Evolutionary conservation across 2,329 filamentous ascomycete genomes (phyloP).

Genomic region (Tolypocladium ovalisporum): DNA sequence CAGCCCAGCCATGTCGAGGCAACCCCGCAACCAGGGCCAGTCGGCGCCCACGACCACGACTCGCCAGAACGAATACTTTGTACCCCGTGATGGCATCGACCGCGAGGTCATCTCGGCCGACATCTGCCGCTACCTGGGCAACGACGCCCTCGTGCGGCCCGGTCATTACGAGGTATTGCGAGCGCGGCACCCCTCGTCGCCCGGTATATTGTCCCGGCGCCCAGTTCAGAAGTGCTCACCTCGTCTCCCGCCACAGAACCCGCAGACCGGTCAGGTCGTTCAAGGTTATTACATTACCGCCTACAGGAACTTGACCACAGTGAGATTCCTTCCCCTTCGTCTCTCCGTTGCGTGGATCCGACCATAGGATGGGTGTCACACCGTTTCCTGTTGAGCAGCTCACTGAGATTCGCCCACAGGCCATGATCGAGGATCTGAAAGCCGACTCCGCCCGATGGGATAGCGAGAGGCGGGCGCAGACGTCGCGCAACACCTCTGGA

Average conservation of each 20-base stretch:
- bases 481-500: constrained; percentile 41
- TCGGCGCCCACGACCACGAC: constrained; percentile 25
- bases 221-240: neutral
- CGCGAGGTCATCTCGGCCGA: constrained; percentile 77
- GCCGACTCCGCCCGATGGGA: constrained; percentile 52
- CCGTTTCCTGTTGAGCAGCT: neutral
- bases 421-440: constrained; percentile 53
- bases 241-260: constrained; percentile 28
- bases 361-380: neutral
- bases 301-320: constrained; percentile 68
- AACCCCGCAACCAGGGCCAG: constrained; percentile 24
- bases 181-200: neutral
- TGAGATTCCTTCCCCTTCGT: constrained; percentile 31
- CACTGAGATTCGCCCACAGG: constrained; percentile 25
- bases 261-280: constrained; percentile 46
- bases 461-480: constrained; percentile 46
- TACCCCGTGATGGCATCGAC: constrained; percentile 70
- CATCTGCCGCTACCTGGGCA: constrained; percentile 74
- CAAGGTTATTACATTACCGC: constrained; percentile 69
- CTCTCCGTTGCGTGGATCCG: neutral
- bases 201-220: neutral
- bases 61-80: constrained; percentile 69
- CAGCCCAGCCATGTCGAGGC: constrained; percentile 25
- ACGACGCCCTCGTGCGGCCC: constrained; percentile 69
- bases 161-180: constrained; percentile 57